Evolutionary conservation across 2,329 filamentous ascomycete genomes (phyloP), one percentile per base, ranked within the genome.

Genomic region (Colletotrichum musae): DNA sequence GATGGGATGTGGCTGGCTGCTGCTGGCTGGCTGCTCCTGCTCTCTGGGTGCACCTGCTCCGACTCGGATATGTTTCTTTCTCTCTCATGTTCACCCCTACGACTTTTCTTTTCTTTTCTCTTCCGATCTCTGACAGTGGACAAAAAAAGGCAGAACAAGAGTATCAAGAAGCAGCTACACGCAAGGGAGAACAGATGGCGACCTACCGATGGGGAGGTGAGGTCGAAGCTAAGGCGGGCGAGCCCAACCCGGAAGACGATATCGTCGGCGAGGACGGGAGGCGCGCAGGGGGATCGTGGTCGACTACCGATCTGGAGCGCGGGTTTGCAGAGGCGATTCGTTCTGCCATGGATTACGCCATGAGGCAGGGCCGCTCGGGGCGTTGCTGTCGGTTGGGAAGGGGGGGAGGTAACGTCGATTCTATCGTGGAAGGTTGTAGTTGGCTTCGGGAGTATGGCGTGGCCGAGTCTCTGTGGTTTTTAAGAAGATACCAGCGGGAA

Each of bases 291-390:
- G 76, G 74, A 77, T 87, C 83, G 85, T 86, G 85, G 80, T 88
- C 85, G 82, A 83, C 82, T 85, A 80, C 82, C 83, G 83, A 83
- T 85, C 82, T 81, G 78, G 82, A 82, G 80, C 83, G 83, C 82
- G 78, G 78, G 75, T 81, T 83, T 82, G 81, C 80, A 80, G 79
- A 77, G 77, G 64, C 64, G 81, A 81, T 89, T 89, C 84, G 87
- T 86, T 89, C 87, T 89, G 88, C 88, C 88, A 90, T 90, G 86
- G 85, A 88, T 88, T 89, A 90, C 88, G 88, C 88, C 88, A 90
- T 90, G 80, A 84, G 86, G 83, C 86, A 83, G 80, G 81, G 39
- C 62, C 54, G 58, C 62, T 68, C 41, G 18, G 53, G 32, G 68
- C 54, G 28, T 58, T 62, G 58, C 64, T 70, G 47, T 41, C 47